These are phyloP conservation scores for Leccinum huronense DNA, from an alignment of 1,284 basidiomycete species.

Conservation along the genomic window DNA sequence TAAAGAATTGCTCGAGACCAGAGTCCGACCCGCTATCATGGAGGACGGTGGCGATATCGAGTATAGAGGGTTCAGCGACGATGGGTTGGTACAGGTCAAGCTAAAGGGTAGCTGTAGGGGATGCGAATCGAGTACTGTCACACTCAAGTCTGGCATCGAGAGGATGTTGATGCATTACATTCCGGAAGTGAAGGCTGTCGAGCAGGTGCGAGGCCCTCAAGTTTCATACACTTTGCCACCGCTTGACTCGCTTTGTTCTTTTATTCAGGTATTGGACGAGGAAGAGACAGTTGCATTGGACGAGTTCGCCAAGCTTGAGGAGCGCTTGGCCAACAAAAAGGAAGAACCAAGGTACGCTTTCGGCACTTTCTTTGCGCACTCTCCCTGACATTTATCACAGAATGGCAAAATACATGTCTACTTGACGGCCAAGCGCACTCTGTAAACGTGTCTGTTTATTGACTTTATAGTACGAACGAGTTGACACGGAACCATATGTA, in stretches of 20 bases:
- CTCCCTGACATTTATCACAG: conserved; percentile 36
- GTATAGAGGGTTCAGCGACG: conserved; percentile 72
- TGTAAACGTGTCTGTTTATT: neutral
- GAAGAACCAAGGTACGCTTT: conserved; percentile 32
- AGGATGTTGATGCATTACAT: conserved; percentile 99
- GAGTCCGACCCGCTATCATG: conserved; percentile 95
- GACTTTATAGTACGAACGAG: neutral
- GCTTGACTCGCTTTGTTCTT: conserved; percentile 7
- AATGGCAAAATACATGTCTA: conserved; percentile 76
- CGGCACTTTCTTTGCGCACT: conserved; percentile 21
- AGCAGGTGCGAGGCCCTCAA: conserved; percentile 67
- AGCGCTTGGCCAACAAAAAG: conserved; percentile 55
- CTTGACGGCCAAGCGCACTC: conserved; percentile 29
- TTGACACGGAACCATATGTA: conserved; percentile 15
- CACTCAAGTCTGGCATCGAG: conserved; percentile 94
- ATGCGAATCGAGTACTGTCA: conserved; percentile 90
- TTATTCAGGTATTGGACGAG: conserved; percentile 74
- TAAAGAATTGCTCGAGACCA: conserved; percentile 94
- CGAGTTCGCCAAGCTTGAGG: conserved; percentile 92
- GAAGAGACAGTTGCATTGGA: conserved; percentile 87
- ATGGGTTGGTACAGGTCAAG: conserved; percentile 78
- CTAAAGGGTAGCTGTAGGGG: conserved; percentile 97
- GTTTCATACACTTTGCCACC: neutral
- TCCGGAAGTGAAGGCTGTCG: conserved; percentile 95
- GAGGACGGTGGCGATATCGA: conserved; percentile 92